These are phyloP conservation scores for Syncephalastrum racemosum DNA, from an alignment of 371 early-diverging fungal genomes.

Conservation along the genomic window DNA sequence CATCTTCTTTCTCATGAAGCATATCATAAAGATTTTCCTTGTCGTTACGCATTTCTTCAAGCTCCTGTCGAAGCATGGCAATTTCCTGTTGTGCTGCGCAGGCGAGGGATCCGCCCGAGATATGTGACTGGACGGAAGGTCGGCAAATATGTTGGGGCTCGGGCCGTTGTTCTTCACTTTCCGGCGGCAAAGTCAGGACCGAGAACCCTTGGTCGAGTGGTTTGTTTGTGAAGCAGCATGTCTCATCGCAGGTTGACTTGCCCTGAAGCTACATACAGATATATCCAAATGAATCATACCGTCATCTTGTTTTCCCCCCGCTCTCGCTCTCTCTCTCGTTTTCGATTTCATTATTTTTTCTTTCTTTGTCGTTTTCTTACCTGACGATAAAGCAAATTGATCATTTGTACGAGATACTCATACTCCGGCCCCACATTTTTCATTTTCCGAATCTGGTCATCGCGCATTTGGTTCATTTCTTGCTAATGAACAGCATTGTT, in stretches of 20 bases:
- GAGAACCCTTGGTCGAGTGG: conserved; percentile 25
- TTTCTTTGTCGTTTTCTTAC: conserved; percentile 8
- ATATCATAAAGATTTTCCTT: conserved; percentile 27
- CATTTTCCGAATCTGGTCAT: conserved; percentile 39
- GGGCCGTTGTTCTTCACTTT: conserved; percentile 24
- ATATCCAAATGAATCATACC: background rate
- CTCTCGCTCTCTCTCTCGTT: too few relatives aligned
- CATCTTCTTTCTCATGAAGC: conserved; percentile 42
- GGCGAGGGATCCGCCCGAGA: conserved; percentile 23
- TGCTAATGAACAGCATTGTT: conserved; percentile 14
- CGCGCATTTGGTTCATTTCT: conserved; percentile 34
- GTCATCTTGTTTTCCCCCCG: background rate
- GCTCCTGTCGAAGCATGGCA: conserved; percentile 25
- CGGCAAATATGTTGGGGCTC: conserved; percentile 41
- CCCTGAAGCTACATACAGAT: conserved; percentile 27
- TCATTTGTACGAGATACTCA: conserved; percentile 53
- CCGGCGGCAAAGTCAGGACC: conserved; percentile 29
- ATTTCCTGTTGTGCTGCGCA: conserved; percentile 30
- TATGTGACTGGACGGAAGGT: conserved; percentile 36
- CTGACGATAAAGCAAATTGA: conserved; percentile 45
- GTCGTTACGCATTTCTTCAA: conserved; percentile 26
- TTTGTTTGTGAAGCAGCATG: conserved; percentile 43
- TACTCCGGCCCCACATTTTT: conserved; percentile 50
- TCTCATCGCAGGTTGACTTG: conserved; percentile 32
- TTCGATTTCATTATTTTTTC: too few relatives aligned